A percentile compares a stretch with the other conserved stretches of the same genome.
These are phyloP conservation scores for Penicillium antarcticum DNA, from an alignment of 495 filamentous ascomycete species.

Conservation along the genomic window DNA sequence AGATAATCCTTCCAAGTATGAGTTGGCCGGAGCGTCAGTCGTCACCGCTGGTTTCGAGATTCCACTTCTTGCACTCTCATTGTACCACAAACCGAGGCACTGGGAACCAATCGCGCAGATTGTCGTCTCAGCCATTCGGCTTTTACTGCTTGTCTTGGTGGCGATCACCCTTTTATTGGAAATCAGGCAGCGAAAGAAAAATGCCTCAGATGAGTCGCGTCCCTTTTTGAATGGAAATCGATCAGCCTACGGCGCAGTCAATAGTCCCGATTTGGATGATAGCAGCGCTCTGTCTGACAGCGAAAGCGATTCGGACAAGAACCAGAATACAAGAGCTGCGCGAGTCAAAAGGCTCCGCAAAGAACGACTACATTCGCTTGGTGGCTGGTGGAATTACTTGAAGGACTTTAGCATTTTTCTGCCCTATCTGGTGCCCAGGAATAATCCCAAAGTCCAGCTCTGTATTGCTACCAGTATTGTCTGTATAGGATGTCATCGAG, in stretches of 20 bases:
- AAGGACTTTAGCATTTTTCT: conserved; percentile 49
- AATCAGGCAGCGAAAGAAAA: background rate
- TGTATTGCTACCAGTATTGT: conserved; percentile 34
- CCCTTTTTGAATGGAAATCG: conserved; percentile 1
- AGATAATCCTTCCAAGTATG: background rate
- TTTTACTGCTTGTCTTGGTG: background rate
- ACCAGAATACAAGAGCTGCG: background rate
- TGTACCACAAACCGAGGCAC: background rate
- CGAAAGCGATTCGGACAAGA: conserved; percentile 2
- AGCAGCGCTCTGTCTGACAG: conserved; percentile 1
- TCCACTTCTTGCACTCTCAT: conserved; percentile 6
- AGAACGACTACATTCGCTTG: background rate
- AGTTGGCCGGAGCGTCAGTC: conserved; percentile 1
- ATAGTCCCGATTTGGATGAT: background rate
- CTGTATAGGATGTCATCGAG: background rate
- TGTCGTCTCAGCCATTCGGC: background rate
- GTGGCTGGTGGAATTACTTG: conserved; percentile 3
- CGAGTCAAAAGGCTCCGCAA: conserved; percentile 4
- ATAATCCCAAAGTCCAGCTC: conserved; percentile 52
- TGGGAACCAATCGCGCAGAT: conserved; percentile 7
- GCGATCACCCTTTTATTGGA: background rate
- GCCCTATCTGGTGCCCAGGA: conserved; percentile 62
- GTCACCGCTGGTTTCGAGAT: conserved; percentile 10
- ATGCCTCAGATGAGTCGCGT: background rate
- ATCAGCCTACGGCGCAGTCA: background rate